A percentile compares a stretch with the other conserved stretches of the same genome.
These are phyloP conservation scores for Leccinum disarticulatum DNA, from an alignment of 768 basidiomycete genomes.

Conservation along the genomic window DNA sequence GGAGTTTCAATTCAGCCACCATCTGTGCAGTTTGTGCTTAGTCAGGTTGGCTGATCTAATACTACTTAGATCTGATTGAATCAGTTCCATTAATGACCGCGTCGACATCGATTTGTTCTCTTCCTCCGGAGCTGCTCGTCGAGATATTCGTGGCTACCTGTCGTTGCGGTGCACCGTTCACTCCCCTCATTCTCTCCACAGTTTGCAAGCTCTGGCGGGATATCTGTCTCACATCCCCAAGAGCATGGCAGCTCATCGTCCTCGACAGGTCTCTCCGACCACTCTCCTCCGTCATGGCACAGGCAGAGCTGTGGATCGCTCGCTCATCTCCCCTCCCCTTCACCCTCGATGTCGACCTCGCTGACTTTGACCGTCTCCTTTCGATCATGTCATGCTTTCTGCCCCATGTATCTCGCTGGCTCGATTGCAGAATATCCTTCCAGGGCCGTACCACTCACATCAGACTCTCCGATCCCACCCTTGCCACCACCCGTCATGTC, in stretches of 20 bases:
- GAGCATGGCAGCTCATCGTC: constrained; percentile 58
- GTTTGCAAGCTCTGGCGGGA: constrained; percentile 64
- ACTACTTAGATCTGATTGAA: no score
- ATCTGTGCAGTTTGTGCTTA: constrained; percentile 38
- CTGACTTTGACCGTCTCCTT: constrained; percentile 51
- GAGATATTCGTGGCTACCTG: constrained; percentile 54
- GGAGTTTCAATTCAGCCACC: constrained; percentile 38
- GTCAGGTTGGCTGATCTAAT: not conserved
- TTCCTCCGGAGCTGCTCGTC: constrained; percentile 64
- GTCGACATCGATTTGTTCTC: constrained; percentile 21
- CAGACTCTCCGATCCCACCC: constrained; percentile 24
- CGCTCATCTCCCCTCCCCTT: constrained; percentile 55
- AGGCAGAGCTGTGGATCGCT: constrained; percentile 54
- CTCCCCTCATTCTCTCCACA: constrained; percentile 47
- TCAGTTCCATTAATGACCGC: no score
- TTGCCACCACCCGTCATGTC: constrained; percentile 16
- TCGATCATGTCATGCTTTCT: constrained; percentile 66
- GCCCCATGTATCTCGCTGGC: constrained; percentile 57
- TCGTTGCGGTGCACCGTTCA: constrained; percentile 43
- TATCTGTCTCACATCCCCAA: constrained; percentile 52
- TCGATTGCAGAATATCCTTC: constrained; percentile 46
- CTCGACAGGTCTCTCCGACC: constrained; percentile 44
- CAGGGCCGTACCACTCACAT: constrained; percentile 33
- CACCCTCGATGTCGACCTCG: constrained; percentile 50
- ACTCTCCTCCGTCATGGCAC: constrained; percentile 40